Evolutionary conservation across 805 yeast species (phyloP).

Genomic region (Isabelozyma pseudorhagii): DNA sequence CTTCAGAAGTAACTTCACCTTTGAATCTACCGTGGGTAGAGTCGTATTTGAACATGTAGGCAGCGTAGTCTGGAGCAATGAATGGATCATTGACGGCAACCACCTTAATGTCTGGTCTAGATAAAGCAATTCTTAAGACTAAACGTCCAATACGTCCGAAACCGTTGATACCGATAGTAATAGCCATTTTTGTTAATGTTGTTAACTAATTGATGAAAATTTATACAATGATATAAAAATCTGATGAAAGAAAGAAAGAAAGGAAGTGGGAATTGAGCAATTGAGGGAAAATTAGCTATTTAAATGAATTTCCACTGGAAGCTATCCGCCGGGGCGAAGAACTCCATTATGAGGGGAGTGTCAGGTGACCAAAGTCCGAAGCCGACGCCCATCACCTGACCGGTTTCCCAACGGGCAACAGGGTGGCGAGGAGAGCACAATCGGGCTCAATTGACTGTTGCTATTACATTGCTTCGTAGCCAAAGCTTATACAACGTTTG

Average conservation of each 20-base stretch:
- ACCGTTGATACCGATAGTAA: slow-evolving; percentile 87
- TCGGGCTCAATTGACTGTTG: too few species aligned
- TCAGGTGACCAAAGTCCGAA: slow-evolving; percentile 1
- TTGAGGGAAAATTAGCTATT: slow-evolving; percentile 1
- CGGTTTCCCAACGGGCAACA: not conserved
- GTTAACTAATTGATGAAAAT: slow-evolving; percentile 6
- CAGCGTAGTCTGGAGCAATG: slow-evolving; percentile 86
- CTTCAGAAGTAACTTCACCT: slow-evolving; percentile 67
- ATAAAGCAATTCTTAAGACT: slow-evolving; percentile 77
- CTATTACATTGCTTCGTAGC: too few species aligned
- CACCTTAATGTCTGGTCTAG: slow-evolving; percentile 71
- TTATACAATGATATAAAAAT: slow-evolving; percentile 1
- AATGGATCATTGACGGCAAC: slow-evolving; percentile 92
- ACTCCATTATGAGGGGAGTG: slow-evolving; percentile 5
- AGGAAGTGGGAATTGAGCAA: not conserved
- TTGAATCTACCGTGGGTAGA: slow-evolving; percentile 85
- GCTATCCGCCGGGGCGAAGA: slow-evolving; percentile 12
- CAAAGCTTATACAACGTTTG: too few species aligned
- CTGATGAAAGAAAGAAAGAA: not conserved
- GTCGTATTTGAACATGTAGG: slow-evolving; percentile 94
- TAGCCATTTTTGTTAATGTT: slow-evolving; percentile 42
- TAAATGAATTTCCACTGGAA: not conserved
- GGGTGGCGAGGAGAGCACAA: too few species aligned
- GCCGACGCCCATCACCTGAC: not conserved
- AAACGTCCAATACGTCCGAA: slow-evolving; percentile 94